Evolutionary conservation across 805 yeast species (phyloP), one percentile per base, ranked within the genome.

Genomic region (Pichia membranifaciens): DNA sequence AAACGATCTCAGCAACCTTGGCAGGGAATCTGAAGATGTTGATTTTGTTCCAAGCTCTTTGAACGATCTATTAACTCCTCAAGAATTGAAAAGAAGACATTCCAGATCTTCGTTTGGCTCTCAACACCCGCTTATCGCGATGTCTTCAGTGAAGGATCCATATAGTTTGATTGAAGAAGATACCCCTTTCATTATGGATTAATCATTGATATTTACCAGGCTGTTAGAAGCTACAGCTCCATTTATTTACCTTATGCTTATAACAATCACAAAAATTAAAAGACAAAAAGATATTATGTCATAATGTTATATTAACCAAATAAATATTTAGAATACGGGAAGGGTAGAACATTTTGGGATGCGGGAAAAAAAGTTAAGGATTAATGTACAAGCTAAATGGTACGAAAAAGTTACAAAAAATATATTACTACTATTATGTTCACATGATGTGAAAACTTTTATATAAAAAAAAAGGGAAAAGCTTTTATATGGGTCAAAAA

Each of bases 31-130:
- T 58, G 42, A 72, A 61, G 45, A 77, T 41, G 90, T 86, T 54
- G 95, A 86, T 59, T 84, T 79, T 55, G 84, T 89, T 3, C 97
- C 97, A 1, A 80, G 83, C 5, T 78, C 90, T 25, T 67, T 89
- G 34, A 77, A 82, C n/a, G 96, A 87, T 54, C 68, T 88, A 43
- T 67, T 90, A 42, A 87, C 95, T 0, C 95, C 95, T 0, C 85
- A 79, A 54, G 96, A 89, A 60, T 65, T 84, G 18, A 67, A 66
- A 50, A 73, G 96, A 40, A 79, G 88, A 51, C 74, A 72, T 43
- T 81, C 89, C 10, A 71, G 87, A 49, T 56, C 59, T 20, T 50
- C 59, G 17, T 43, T 41, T 43, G 45, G 53, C 21, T 33, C 48
- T 8, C 38, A 44, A 36, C 22, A 10, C 32, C 28, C 43, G 41